A percentile compares a stretch with the other conserved stretches of the same genome.
Conservation (phyloP, 2,329 filamentous ascomycete genomes). For the Aureobasidium sp. region DNA sequence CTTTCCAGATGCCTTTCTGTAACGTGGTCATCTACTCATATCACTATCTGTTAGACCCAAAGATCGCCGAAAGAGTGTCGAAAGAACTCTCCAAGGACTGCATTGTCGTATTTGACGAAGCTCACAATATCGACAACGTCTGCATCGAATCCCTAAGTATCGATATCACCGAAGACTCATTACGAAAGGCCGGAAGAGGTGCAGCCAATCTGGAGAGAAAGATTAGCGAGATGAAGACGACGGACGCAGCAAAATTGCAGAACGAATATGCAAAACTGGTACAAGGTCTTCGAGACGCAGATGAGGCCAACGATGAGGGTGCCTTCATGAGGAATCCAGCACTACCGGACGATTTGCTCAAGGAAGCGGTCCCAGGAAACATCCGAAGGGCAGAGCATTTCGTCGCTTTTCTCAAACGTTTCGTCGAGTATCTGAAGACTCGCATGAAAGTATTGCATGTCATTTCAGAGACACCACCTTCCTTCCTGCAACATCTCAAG, state of each 20-base stretch:
- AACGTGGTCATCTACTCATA: constrained; percentile 99
- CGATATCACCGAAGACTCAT: constrained; percentile 88
- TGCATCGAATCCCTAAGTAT: constrained; percentile 97
- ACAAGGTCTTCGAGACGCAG: constrained; percentile 78
- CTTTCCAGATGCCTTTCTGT: constrained; percentile 73
- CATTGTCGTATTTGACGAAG: constrained; percentile 97
- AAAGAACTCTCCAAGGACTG: constrained; percentile 95
- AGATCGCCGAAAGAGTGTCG: constrained; percentile 92
- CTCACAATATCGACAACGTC: constrained; percentile 98
- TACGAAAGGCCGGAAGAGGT: constrained; percentile 82
- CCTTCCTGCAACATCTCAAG: constrained; percentile 84
- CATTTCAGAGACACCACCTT: constrained; percentile 92
- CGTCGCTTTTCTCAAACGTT: constrained; percentile 85
- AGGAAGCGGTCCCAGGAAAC: constrained; percentile 93
- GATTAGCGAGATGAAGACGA: constrained; percentile 91
- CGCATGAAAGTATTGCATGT: constrained; percentile 97
- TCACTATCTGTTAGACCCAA: constrained; percentile 93
- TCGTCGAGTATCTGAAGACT: constrained; percentile 92
- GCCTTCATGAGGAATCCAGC: constrained; percentile 96
- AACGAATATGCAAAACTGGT: constrained; percentile 94
- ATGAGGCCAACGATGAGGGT: constrained; percentile 85
- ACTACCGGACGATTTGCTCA: constrained; percentile 84
- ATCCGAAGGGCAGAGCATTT: constrained; percentile 95
- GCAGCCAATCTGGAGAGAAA: constrained; percentile 85
- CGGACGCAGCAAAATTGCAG: constrained; percentile 87